phyloP scores from a whole-genome alignment of 306 rosid species.

The Prunus salicina region DNA sequence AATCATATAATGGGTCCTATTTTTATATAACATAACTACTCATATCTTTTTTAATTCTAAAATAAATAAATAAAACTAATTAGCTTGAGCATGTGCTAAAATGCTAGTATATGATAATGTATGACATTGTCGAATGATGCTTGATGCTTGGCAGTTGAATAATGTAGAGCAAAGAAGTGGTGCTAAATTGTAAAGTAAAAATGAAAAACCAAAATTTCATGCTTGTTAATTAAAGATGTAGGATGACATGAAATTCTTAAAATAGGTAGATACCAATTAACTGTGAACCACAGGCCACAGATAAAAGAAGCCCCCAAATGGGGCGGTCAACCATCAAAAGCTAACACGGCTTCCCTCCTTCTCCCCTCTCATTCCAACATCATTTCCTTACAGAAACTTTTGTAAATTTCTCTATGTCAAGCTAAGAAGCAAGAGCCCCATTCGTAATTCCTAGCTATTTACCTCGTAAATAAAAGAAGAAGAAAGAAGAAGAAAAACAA shows the following conservation, averaged over 20 bases:
- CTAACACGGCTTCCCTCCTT: constrained; percentile 13
- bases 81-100: too few relatives aligned
- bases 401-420: background rate
- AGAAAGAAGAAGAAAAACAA: background rate
- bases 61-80: too few relatives aligned
- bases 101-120: too few relatives aligned
- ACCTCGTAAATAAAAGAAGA: background rate
- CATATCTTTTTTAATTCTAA: too few relatives aligned
- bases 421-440: background rate
- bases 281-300: background rate
- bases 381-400: constrained; percentile 7
- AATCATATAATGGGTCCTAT: too few relatives aligned
- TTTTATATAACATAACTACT: too few relatives aligned
- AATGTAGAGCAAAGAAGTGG: too few relatives aligned
- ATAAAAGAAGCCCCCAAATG: constrained; percentile 13
- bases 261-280: constrained; percentile 5
- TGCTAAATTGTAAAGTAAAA: too few relatives aligned
- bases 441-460: background rate
- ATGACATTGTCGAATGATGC: too few relatives aligned
- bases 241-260: background rate
- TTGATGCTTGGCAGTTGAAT: too few relatives aligned
- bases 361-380: constrained; percentile 18
- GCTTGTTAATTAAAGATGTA: too few relatives aligned
- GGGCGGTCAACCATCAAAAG: constrained; percentile 14
- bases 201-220: too few relatives aligned